These are phyloP conservation scores for Delonix regia DNA, from an alignment of 306 rosid species.

Conservation along the genomic window DNA sequence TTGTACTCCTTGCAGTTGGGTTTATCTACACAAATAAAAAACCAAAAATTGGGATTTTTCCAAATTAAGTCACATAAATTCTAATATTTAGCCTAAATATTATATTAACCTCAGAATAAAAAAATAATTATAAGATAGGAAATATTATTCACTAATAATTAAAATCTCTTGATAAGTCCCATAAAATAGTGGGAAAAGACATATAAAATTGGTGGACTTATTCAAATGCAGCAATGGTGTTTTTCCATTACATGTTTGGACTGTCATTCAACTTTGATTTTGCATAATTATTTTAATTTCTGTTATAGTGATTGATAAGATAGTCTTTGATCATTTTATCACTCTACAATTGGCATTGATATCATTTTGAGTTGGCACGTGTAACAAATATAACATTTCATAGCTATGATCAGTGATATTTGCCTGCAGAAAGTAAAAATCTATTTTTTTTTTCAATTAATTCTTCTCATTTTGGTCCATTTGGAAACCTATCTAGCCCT, in stretches of 20 bases:
- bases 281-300: not conserved
- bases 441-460: not conserved
- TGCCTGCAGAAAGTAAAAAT: not conserved
- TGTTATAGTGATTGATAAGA: not conserved
- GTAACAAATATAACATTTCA: not conserved
- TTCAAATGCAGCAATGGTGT: too few relatives aligned
- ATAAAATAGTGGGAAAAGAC: too few relatives aligned
- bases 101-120: too few relatives aligned
- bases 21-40: too few relatives aligned
- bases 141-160: too few relatives aligned
- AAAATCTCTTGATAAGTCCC: too few relatives aligned
- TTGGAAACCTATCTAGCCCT: not conserved
- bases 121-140: too few relatives aligned
- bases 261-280: conserved; percentile 10
- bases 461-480: not conserved
- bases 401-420: not conserved
- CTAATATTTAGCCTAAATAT: too few relatives aligned
- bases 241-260: not conserved
- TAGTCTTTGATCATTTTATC: not conserved
- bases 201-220: too few relatives aligned
- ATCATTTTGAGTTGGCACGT: not conserved
- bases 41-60: too few relatives aligned
- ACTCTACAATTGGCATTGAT: not conserved
- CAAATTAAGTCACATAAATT: too few relatives aligned
- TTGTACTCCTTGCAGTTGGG: too few relatives aligned